A percentile compares a stretch with the other conserved stretches of the same genome.
Conservation (phyloP, 768 basidiomycete species). For the Psilocybe cubensis region DNA sequence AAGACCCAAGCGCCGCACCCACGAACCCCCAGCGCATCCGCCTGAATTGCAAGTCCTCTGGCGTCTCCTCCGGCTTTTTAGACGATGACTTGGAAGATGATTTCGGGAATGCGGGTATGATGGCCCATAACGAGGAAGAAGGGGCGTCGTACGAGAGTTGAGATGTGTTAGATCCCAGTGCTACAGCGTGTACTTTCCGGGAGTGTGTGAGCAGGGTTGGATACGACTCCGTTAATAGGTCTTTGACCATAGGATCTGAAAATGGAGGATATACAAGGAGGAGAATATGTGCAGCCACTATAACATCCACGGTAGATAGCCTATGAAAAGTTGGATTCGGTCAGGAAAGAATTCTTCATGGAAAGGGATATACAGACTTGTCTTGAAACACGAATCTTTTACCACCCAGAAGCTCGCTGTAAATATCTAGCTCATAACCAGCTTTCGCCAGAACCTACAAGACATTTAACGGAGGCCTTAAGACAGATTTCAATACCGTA, state of each 20-base stretch:
- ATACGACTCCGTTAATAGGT: slow-evolving; percentile 58
- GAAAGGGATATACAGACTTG: slow-evolving; percentile 35
- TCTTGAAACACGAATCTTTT: slow-evolving; percentile 56
- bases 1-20: slow-evolving; percentile 45
- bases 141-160: slow-evolving; percentile 12
- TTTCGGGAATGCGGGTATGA: slow-evolving; percentile 39
- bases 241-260: slow-evolving; percentile 60
- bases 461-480: neutral
- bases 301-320: slow-evolving; percentile 63
- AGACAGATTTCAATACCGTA: slow-evolving; percentile 18
- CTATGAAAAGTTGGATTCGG: slow-evolving; percentile 35
- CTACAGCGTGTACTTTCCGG: slow-evolving; percentile 43
- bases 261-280: slow-evolving; percentile 61
- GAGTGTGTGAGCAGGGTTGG: slow-evolving; percentile 63
- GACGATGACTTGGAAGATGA: slow-evolving; percentile 12
- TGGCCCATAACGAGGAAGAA: slow-evolving; percentile 38
- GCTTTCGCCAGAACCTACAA: slow-evolving; percentile 63
- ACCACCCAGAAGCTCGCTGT: slow-evolving; percentile 55
- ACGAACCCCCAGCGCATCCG: slow-evolving; percentile 59
- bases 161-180: slow-evolving; percentile 25
- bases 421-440: slow-evolving; percentile 56
- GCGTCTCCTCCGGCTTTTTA: slow-evolving; percentile 23
- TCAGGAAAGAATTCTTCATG: neutral
- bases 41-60: slow-evolving; percentile 50
- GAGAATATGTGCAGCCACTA: slow-evolving; percentile 71